Evolutionary conservation across 768 basidiomycete species (phyloP), one percentile per base, ranked within the genome.

Genomic region (Boletus huronensis): DNA sequence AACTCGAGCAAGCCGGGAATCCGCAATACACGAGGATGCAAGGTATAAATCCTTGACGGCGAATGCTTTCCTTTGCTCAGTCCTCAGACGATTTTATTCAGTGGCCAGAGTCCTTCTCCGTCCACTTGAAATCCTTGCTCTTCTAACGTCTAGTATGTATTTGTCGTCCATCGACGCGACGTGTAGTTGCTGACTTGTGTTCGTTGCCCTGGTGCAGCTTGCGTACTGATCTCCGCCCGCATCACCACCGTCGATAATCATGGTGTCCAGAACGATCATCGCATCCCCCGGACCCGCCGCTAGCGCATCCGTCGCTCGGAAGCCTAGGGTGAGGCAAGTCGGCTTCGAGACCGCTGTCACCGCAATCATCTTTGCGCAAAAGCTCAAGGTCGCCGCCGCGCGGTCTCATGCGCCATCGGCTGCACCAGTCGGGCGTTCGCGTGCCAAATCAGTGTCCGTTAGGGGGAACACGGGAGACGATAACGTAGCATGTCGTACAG

Each of bases 341-440:
- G 54, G 64, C 42, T 65, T 65, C 19, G 58, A 63, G 54, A 65
- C 61, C 16, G 64, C 55, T 6, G 64, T 65, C 35, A 60, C 52
- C 17, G 64, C 61, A 0, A 46, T 63, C 48, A 42, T 65, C 50
- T 66, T 65, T 50, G 48, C 61, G 5, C 58, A 60, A 19, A 65
- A 57, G 43, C 64, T 65, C 41, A 63, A 66, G 56, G 42, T 48
- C 23, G 55, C 61, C 21, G 61, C 47, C 21, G 58, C 58, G 25
- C 57, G 53, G 8, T 44, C 63, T 14, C 59, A 36, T 21, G 19
- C 5, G 28, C 39, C 36, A 25, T 40, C 32, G 19, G 26, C 26
- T 14, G 17, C 19, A 10, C 39, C 51, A 5, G 14, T 46, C 19
- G 48, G 54, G 6, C 60, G 50, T 29, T 32, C 50, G 8, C 52